Evolutionary conservation across 306 rosid genomes (phyloP).

Genomic region (Lagenaria siceraria): DNA sequence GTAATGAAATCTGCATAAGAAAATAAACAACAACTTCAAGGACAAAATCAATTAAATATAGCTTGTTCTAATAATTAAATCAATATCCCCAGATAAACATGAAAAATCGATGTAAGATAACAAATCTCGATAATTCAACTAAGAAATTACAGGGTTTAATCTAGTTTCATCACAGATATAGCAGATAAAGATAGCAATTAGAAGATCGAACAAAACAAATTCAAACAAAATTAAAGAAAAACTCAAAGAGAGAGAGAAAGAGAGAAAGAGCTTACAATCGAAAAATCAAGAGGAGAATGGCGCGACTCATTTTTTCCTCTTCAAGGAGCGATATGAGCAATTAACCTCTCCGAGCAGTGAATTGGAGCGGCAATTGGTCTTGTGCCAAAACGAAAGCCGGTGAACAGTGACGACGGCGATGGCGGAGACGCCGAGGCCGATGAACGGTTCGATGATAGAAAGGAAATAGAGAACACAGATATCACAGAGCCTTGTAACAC

Average conservation of each 20-base stretch:
- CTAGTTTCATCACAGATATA: background rate
- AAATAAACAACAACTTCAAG: too few relatives aligned
- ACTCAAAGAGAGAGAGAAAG: background rate
- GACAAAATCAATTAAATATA: too few relatives aligned
- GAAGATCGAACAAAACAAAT: background rate
- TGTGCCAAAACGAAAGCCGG: background rate
- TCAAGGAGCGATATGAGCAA: slow-evolving; percentile 66
- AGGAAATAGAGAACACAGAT: slow-evolving; percentile 6
- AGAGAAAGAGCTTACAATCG: slow-evolving; percentile 25
- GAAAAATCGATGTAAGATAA: background rate
- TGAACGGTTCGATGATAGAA: background rate
- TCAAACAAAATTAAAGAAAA: background rate
- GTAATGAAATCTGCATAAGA: background rate
- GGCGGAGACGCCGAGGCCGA: background rate
- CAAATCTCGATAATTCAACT: background rate
- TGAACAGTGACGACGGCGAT: slow-evolving; percentile 5
- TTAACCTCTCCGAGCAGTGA: slow-evolving; percentile 13
- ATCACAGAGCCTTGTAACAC: slow-evolving; percentile 24
- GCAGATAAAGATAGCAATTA: background rate
- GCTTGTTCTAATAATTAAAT: background rate
- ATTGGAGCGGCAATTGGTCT: background rate
- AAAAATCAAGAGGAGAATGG: slow-evolving; percentile 65
- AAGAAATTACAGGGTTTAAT: background rate
- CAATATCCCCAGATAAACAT: background rate
- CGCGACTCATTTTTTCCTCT: slow-evolving; percentile 59